Conservation (phyloP, 2,329 filamentous ascomycete genomes). For the Huntiella moniliformis region DNA sequence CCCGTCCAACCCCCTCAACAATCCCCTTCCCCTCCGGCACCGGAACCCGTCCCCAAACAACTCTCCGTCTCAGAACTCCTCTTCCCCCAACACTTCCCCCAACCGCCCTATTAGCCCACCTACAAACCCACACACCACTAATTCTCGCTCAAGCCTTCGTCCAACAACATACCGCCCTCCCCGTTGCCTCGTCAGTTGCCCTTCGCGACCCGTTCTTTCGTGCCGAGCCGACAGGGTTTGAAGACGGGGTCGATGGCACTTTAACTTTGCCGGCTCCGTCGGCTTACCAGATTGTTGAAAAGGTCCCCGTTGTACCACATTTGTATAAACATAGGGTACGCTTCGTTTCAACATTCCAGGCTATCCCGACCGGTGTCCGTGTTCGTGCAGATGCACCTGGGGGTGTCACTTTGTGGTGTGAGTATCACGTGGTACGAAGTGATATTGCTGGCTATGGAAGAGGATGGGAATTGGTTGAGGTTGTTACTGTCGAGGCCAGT, state of each 20-base stretch:
- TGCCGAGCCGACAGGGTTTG: constrained; percentile 4
- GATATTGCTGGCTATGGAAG: constrained; percentile 1
- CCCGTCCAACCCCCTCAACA: not conserved
- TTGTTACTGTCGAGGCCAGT: constrained; percentile 18
- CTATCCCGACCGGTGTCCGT: constrained; percentile 23
- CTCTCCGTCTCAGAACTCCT: constrained; percentile 22
- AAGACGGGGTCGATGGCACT: not conserved
- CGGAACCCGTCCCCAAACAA: constrained; percentile 13
- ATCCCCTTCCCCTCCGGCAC: constrained; percentile 16
- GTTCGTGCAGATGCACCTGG: constrained; percentile 24
- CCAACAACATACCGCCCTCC: constrained; percentile 19
- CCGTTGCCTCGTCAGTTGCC: constrained; percentile 18
- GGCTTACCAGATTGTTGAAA: constrained; percentile 18
- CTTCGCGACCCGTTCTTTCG: constrained; percentile 25
- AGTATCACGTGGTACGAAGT: constrained; percentile 14
- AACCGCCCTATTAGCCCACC: constrained; percentile 19
- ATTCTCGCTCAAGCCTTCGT: constrained; percentile 24
- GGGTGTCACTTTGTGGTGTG: constrained; percentile 25
- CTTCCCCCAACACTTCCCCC: constrained; percentile 24
- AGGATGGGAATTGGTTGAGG: constrained; percentile 17
- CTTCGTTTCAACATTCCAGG: constrained; percentile 27
- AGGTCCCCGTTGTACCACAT: constrained; percentile 22
- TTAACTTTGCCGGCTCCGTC: constrained; percentile 14
- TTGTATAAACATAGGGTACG: constrained; percentile 22
- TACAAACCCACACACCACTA: constrained; percentile 24